These are phyloP conservation scores for Plantago elongata DNA, from an alignment of 257 asterid genomes.

Conservation along the genomic window DNA sequence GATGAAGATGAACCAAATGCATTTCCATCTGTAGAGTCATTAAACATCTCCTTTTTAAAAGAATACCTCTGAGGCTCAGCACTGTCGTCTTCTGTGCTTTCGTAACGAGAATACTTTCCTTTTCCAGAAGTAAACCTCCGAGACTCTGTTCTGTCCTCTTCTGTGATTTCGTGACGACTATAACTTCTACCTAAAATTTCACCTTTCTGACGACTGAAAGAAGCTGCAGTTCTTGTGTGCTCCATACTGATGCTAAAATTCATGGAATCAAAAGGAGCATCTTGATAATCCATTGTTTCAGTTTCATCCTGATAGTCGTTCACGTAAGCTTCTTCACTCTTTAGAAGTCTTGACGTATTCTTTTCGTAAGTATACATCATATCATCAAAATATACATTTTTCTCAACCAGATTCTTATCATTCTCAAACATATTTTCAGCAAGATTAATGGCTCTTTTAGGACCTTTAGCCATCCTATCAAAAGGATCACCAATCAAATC, in stretches of 20 bases:
- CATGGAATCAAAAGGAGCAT: constrained; percentile 38
- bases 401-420: constrained; percentile 24
- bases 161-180: constrained; percentile 26
- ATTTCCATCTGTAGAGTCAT: constrained; percentile 29
- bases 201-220: constrained; percentile 29
- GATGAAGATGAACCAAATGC: constrained; percentile 26
- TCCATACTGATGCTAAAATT: constrained; percentile 54
- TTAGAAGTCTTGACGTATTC: constrained; percentile 32
- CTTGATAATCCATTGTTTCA: constrained; percentile 41
- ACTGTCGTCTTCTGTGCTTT: neutral
- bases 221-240: constrained; percentile 29
- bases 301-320: constrained; percentile 40
- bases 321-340: constrained; percentile 35
- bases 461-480: constrained; percentile 18
- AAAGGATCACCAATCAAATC: constrained; percentile 18
- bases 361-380: constrained; percentile 35
- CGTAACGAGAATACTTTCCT: constrained; percentile 16
- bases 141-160: constrained; percentile 35
- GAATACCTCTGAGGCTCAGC: constrained; percentile 1
- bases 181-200: constrained; percentile 23
- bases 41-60: constrained; percentile 3
- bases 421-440: constrained; percentile 27
- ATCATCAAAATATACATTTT: constrained; percentile 32
- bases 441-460: constrained; percentile 20
- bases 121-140: constrained; percentile 27